Percentiles rank a stretch among this genome's conserved stretches.
Conservation (phyloP, 441 rosid genomes). For the Omphalea diandra region DNA sequence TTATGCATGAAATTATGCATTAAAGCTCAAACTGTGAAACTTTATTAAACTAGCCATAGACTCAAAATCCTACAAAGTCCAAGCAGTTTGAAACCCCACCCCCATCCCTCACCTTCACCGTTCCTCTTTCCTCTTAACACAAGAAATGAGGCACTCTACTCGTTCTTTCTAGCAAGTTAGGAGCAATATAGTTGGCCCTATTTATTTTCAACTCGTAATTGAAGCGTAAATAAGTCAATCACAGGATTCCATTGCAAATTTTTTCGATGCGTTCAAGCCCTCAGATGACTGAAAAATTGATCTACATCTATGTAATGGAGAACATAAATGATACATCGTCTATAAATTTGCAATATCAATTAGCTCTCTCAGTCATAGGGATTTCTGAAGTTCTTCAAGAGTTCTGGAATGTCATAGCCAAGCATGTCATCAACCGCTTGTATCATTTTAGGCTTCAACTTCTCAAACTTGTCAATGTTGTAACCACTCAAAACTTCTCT, state of each 20-base stretch:
- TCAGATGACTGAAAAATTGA: not conserved
- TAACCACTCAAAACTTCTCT: slow-evolving; percentile 71
- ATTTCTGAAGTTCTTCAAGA: slow-evolving; percentile 75
- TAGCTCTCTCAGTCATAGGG: slow-evolving; percentile 69
- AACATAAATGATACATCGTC: too few relatives aligned
- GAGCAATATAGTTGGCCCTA: not conserved
- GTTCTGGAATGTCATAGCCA: slow-evolving; percentile 86
- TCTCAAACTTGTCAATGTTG: slow-evolving; percentile 85
- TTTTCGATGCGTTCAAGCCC: not conserved
- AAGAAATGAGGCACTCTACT: too few relatives aligned
- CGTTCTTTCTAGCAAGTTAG: too few relatives aligned
- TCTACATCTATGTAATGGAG: not conserved
- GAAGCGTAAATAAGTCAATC: not conserved
- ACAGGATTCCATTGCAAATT: not conserved
- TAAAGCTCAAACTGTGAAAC: too few relatives aligned
- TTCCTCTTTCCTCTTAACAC: too few relatives aligned
- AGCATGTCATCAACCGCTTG: slow-evolving; percentile 90
- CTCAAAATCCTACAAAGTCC: too few relatives aligned
- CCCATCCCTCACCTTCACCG: too few relatives aligned
- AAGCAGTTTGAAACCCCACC: too few relatives aligned
- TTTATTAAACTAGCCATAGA: too few relatives aligned
- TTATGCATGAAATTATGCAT: too few relatives aligned
- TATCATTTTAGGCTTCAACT: slow-evolving; percentile 84
- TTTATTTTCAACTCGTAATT: too few relatives aligned
- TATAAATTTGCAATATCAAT: too few relatives aligned